phyloP scores from a whole-genome alignment of 1,139 yeast species.

The Pneumocystis wakefieldiae region DNA sequence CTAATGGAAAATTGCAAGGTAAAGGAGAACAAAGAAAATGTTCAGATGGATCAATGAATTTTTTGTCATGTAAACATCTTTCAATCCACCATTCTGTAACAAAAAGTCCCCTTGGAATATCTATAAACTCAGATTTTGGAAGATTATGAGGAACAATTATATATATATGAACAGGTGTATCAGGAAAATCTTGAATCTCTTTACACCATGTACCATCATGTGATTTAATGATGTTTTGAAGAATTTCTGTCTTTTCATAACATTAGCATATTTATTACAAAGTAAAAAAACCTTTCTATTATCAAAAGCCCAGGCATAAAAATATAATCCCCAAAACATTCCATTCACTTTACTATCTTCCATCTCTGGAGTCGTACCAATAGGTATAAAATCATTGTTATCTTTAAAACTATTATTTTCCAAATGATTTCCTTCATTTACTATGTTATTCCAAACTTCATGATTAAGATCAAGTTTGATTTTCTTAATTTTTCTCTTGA shows the following conservation, averaged over 20 bases:
- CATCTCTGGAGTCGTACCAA: background rate
- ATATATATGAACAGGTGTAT: background rate
- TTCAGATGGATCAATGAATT: conserved; percentile 1
- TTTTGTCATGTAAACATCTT: background rate
- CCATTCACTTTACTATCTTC: background rate
- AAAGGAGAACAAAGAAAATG: background rate
- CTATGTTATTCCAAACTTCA: background rate
- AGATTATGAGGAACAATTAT: background rate
- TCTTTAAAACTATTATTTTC: background rate
- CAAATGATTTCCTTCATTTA: background rate
- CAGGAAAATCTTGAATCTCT: background rate
- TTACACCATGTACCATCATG: background rate
- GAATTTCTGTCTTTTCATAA: background rate
- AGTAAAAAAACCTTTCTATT: background rate
- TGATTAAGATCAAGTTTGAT: background rate
- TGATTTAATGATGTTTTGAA: background rate
- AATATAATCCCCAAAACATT: background rate
- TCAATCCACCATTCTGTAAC: conserved; percentile 3
- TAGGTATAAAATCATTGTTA: background rate
- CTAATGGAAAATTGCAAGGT: background rate
- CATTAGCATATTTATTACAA: background rate
- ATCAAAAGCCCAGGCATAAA: background rate
- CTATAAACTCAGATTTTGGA: background rate
- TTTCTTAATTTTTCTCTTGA: background rate
- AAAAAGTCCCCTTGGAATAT: background rate